These are phyloP conservation scores for Saccharomycodes ludwigii DNA, from an alignment of 805 yeast species.

Conservation along the genomic window DNA sequence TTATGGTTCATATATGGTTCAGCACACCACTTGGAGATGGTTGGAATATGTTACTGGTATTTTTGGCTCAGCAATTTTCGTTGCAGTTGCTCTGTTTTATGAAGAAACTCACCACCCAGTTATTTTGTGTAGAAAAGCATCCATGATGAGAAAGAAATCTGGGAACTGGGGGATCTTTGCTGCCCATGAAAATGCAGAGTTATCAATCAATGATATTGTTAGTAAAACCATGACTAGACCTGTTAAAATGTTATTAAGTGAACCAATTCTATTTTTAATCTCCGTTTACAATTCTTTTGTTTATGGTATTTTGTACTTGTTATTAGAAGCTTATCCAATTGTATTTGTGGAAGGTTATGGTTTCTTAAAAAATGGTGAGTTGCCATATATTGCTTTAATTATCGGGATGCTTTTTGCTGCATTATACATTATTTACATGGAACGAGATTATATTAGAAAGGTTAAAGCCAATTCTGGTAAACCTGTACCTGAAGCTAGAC, in stretches of 20 bases:
- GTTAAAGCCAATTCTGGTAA: conserved; percentile 42
- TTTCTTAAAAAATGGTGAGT: conserved; percentile 37
- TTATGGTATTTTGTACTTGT: conserved; percentile 65
- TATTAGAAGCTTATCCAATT: conserved; percentile 65
- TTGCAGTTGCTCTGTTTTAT: conserved; percentile 28
- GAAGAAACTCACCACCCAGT: conserved; percentile 67
- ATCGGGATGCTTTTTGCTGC: conserved; percentile 57
- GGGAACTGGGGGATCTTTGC: conserved; percentile 80
- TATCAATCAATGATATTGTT: conserved; percentile 45
- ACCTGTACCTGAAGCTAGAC: conserved; percentile 69
- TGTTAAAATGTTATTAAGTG: conserved; percentile 47
- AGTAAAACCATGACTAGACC: conserved; percentile 61
- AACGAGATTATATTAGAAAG: conserved; percentile 36
- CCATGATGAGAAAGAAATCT: conserved; percentile 46
- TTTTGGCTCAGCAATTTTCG: conserved; percentile 30
- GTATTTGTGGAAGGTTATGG: conserved; percentile 53
- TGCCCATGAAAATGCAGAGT: conserved; percentile 52
- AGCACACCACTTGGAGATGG: conserved; percentile 77
- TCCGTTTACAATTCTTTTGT: conserved; percentile 66
- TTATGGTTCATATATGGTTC: conserved; percentile 56
- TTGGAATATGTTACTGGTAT: conserved; percentile 60
- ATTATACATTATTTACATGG: conserved; percentile 37
- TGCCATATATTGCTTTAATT: conserved; percentile 71
- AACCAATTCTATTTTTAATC: conserved; percentile 60
- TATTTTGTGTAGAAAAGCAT: conserved; percentile 51